Conservation (phyloP, 83 land plant genomes). For the Picea engelmannii region DNA sequence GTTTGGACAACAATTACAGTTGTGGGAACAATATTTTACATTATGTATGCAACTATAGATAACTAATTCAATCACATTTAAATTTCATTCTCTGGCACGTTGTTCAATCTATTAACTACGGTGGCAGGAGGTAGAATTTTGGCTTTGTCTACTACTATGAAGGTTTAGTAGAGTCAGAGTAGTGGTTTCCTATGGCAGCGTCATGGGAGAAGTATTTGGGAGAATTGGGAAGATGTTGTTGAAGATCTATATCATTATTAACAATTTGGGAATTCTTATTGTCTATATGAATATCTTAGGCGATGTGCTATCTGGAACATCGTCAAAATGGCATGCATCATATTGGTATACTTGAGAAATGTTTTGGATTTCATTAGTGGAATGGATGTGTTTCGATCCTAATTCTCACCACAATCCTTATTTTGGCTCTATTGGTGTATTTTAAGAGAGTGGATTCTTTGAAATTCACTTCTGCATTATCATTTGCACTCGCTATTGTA, state of each 20-base stretch:
- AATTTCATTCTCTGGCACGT: no score
- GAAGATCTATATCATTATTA: constrained; percentile 68
- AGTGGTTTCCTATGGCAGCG: constrained; percentile 41
- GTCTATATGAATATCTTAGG: constrained; percentile 95
- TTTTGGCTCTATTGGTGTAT: constrained; percentile 69
- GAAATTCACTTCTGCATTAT: no score
- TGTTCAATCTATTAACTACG: no score
- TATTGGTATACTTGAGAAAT: constrained; percentile 74
- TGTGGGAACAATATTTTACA: no score
- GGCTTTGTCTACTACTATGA: no score
- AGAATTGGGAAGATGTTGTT: constrained; percentile 42
- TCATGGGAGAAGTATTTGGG: constrained; percentile 72
- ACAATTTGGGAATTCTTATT: constrained; percentile 73
- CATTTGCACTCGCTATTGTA: constrained; percentile 58
- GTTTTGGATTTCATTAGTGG: constrained; percentile 93
- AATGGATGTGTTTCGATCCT: constrained; percentile 52
- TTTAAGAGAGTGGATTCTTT: no score
- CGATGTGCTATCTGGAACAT: constrained; percentile 85
- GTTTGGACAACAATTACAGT: no score
- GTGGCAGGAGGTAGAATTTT: no score
- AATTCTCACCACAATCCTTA: constrained; percentile 55
- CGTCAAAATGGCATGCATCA: constrained; percentile 47
- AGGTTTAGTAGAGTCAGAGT: constrained; percentile 30
- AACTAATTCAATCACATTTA: no score
- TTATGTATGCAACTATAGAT: no score